Conservation (phyloP, 2,329 filamentous ascomycete species). For the Aspergillus brunneoviolaceus region DNA sequence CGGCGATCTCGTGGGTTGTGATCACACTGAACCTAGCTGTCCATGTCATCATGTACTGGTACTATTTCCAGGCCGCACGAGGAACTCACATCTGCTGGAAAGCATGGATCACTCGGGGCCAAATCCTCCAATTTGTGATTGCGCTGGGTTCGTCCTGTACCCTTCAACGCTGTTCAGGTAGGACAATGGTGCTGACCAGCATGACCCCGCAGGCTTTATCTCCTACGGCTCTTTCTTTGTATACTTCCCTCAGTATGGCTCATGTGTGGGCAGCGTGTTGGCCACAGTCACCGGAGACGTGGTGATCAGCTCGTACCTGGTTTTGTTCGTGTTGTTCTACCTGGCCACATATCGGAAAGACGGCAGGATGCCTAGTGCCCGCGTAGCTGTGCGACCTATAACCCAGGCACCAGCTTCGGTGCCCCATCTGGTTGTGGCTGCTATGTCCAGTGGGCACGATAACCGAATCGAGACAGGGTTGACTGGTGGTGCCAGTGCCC, state of each 20-base stretch:
- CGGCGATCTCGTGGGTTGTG: slow-evolving; percentile 87
- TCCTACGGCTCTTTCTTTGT: slow-evolving; percentile 37
- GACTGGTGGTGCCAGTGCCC: background rate
- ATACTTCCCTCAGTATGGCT: background rate
- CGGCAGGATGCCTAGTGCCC: background rate
- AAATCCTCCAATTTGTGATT: slow-evolving; percentile 95
- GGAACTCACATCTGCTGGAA: slow-evolving; percentile 98
- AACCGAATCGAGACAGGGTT: background rate
- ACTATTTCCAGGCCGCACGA: slow-evolving; percentile 97
- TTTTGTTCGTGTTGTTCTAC: background rate
- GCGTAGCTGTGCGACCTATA: background rate
- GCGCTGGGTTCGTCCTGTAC: slow-evolving; percentile 32
- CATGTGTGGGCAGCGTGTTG: background rate
- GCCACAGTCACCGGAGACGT: background rate
- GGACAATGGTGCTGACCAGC: slow-evolving; percentile 40
- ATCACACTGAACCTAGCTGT: slow-evolving; percentile 89
- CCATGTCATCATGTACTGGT: slow-evolving; percentile 99
- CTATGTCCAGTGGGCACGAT: background rate
- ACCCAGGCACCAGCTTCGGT: background rate
- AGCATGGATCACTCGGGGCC: slow-evolving; percentile 96
- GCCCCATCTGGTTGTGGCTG: background rate
- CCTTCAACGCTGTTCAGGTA: slow-evolving; percentile 63
- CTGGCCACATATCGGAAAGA: background rate
- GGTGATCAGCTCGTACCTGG: background rate
- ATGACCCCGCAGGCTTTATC: slow-evolving; percentile 68